Percentiles rank a stretch among this genome's conserved stretches.
Conservation (phyloP, 192 early-diverging fungal species). For the Backusella parvicylindrica region DNA sequence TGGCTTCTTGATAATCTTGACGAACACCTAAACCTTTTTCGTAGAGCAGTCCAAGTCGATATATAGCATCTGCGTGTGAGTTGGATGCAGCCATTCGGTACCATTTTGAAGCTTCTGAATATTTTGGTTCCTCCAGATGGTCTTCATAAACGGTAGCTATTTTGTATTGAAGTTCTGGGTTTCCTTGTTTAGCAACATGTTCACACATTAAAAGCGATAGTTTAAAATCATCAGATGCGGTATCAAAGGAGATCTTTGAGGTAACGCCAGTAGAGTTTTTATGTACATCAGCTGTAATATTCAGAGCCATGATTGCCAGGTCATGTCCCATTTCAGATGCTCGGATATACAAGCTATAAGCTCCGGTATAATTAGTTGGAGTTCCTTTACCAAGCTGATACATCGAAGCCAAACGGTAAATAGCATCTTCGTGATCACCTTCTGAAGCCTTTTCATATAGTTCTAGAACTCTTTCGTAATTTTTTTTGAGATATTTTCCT, state of each 20-base stretch:
- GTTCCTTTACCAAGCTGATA: background rate
- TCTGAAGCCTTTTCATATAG: background rate
- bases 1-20: background rate
- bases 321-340: background rate
- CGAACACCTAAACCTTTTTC: background rate
- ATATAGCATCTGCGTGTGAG: background rate
- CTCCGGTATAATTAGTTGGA: background rate
- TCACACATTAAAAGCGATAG: background rate
- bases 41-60: background rate
- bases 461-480: background rate
- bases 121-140: no score
- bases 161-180: background rate
- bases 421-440: background rate
- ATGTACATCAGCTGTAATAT: background rate
- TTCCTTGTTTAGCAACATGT: background rate
- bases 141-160: background rate
- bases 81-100: background rate
- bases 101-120: background rate
- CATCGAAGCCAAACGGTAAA: background rate
- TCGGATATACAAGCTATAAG: background rate
- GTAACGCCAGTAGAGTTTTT: background rate
- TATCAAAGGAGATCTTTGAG: background rate
- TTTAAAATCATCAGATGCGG: background rate
- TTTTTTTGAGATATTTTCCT: background rate
- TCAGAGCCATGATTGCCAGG: background rate